phyloP scores from a whole-genome alignment of 768 basidiomycete genomes.

The Boletus rubroflammeus region DNA sequence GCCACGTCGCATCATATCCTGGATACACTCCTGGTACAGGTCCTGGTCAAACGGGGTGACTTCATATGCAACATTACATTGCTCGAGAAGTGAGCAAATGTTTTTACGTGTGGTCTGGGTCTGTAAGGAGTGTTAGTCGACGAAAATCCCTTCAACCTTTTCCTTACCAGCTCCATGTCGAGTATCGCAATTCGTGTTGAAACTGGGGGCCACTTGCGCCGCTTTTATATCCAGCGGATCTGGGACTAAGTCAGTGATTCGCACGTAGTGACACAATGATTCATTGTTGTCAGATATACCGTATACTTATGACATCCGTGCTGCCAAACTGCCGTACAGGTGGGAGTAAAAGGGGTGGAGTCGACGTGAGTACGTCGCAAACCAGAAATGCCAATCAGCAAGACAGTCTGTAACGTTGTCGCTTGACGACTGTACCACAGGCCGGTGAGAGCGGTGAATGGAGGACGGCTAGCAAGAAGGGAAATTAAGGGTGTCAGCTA shows the following conservation, averaged over 20 bases:
- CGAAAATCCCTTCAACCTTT: neutral
- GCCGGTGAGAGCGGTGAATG: neutral
- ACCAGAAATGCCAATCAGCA: neutral
- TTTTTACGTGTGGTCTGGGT: neutral
- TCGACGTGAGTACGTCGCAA: too few relatives aligned
- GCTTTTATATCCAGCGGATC: conserved; percentile 4
- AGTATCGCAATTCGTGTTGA: neutral
- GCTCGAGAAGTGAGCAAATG: neutral
- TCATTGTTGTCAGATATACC: neutral
- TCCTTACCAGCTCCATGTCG: neutral
- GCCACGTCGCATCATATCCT: neutral
- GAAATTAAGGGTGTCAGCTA: neutral
- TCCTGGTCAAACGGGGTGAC: neutral
- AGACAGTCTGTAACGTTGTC: neutral
- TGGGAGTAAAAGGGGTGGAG: too few relatives aligned
- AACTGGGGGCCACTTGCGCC: neutral
- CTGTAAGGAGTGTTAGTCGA: neutral
- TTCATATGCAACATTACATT: neutral
- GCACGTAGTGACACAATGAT: too few relatives aligned
- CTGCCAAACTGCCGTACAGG: neutral
- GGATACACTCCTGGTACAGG: neutral
- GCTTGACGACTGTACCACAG: neutral
- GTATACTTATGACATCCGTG: neutral
- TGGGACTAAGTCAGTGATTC: neutral
- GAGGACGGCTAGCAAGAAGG: neutral